phyloP scores from a whole-genome alignment of 225 moss, liverwort and hornwort species.

The Marchantia paleacea region DNA sequence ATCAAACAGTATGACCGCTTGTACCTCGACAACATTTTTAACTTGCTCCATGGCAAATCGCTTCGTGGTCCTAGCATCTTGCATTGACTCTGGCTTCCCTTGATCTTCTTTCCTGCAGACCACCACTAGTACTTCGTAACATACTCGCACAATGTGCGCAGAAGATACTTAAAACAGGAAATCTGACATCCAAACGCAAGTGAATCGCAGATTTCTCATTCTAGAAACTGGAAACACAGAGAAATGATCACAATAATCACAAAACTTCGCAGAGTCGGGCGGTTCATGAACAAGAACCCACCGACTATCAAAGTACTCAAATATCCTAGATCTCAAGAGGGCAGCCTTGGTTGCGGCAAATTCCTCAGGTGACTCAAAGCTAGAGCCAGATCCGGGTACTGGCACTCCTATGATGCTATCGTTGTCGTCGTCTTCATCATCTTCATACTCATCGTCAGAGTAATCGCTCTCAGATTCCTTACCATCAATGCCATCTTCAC shows the following conservation, averaged over 20 bases:
- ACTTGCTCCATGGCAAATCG: conserved; percentile 25
- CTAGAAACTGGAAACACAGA: background rate
- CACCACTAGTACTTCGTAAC: background rate
- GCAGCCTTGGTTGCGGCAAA: conserved; percentile 58
- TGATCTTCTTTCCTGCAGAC: conserved; percentile 23
- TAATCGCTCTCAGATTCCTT: conserved; percentile 35
- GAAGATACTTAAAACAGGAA: too few species aligned
- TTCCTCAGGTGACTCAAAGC: conserved; percentile 39
- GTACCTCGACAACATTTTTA: conserved; percentile 32
- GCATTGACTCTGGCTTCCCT: conserved; percentile 8
- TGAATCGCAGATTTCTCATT: too few species aligned
- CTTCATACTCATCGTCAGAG: conserved; percentile 31
- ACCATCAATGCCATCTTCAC: conserved; percentile 23
- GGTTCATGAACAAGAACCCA: background rate
- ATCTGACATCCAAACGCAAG: too few species aligned
- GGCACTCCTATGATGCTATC: conserved; percentile 26
- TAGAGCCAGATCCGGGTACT: conserved; percentile 27
- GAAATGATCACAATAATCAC: background rate
- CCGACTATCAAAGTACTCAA: conserved; percentile 52
- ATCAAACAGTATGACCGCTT: background rate
- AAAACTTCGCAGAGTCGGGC: background rate
- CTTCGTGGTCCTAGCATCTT: background rate
- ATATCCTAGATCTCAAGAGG: conserved; percentile 60
- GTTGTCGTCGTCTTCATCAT: conserved; percentile 40
- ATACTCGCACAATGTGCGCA: background rate